Percentiles rank a stretch among this genome's conserved stretches.
phyloP scores from a whole-genome alignment of 352 stramenopile species.

The Ophiocytium majus region DNA sequence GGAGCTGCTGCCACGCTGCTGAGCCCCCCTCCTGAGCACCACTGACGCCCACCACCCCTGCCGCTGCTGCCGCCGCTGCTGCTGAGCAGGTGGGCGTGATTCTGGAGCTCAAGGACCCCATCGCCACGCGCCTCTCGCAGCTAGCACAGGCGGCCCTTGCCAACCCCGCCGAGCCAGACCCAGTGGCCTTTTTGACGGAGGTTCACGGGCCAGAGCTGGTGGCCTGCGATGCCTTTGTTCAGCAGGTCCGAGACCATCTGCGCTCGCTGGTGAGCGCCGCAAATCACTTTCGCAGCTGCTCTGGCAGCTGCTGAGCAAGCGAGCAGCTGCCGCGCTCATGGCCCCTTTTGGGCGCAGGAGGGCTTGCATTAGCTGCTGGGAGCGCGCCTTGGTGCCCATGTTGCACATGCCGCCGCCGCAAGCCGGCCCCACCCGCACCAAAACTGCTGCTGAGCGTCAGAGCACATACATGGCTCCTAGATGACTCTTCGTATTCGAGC shows the following conservation, averaged over 20 bases:
- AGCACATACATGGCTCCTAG: not conserved
- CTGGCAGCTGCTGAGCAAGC: no score
- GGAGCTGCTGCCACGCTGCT: not conserved
- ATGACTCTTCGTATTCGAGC: not conserved
- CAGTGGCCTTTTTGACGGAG: not conserved
- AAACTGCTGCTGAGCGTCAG: not conserved
- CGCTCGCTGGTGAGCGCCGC: not conserved
- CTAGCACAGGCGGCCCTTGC: not conserved
- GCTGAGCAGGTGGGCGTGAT: not conserved
- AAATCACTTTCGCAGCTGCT: not conserved
- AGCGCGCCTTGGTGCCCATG: not conserved
- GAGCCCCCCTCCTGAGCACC: not conserved
- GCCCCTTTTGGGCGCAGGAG: not conserved
- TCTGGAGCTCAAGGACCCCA: constrained; percentile 9
- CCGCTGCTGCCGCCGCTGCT: not conserved
- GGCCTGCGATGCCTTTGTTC: not conserved
- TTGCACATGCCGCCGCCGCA: not conserved
- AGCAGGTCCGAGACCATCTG: constrained; percentile 11
- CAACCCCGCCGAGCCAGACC: not conserved
- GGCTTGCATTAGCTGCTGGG: not conserved
- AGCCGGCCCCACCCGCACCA: not conserved
- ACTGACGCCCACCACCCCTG: not conserved
- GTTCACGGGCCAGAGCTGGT: constrained; percentile 14
- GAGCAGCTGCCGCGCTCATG: not conserved
- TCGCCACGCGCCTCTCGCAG: not conserved